Conservation (phyloP, 2,329 filamentous ascomycete species). For the Diaporthe sp. region DNA sequence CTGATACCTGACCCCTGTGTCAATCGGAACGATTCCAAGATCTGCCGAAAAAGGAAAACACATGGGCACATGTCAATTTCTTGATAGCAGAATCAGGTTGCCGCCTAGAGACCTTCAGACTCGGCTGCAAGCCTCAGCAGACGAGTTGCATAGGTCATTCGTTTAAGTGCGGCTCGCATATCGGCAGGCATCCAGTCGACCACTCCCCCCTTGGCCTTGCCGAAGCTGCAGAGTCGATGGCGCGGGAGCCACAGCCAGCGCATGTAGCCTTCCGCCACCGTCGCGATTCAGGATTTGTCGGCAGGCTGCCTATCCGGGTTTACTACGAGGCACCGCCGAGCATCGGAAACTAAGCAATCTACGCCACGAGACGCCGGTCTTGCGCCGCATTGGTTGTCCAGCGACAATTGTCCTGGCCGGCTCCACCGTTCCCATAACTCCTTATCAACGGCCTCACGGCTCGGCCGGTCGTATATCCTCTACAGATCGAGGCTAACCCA, state of each 20-base stretch:
- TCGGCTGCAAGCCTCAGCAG: slow-evolving; percentile 16
- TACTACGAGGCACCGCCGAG: slow-evolving; percentile 11
- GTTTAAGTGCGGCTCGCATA: neutral
- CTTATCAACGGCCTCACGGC: slow-evolving; percentile 18
- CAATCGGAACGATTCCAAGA: slow-evolving; percentile 25
- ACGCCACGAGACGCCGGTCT: slow-evolving; percentile 10
- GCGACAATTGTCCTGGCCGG: slow-evolving; percentile 3
- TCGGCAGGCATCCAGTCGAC: neutral
- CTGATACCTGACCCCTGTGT: slow-evolving; percentile 20
- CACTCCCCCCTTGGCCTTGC: neutral
- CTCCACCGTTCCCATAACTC: slow-evolving; percentile 3
- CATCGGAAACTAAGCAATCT: slow-evolving; percentile 17
- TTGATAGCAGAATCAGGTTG: neutral
- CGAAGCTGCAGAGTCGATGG: neutral
- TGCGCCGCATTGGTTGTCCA: slow-evolving; percentile 20
- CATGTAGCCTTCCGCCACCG: slow-evolving; percentile 7
- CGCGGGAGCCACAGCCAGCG: neutral
- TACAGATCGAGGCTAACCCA: slow-evolving; percentile 13
- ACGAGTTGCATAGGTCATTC: slow-evolving; percentile 7
- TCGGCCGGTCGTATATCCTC: slow-evolving; percentile 21
- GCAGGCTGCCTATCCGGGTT: slow-evolving; percentile 11
- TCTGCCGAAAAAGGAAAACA: slow-evolving; percentile 6
- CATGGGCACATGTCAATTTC: neutral
- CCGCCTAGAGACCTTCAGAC: neutral
- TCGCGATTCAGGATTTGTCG: slow-evolving; percentile 20